Conservation (phyloP, 768 basidiomycete species). For the Serendipita vermifera region DNA sequence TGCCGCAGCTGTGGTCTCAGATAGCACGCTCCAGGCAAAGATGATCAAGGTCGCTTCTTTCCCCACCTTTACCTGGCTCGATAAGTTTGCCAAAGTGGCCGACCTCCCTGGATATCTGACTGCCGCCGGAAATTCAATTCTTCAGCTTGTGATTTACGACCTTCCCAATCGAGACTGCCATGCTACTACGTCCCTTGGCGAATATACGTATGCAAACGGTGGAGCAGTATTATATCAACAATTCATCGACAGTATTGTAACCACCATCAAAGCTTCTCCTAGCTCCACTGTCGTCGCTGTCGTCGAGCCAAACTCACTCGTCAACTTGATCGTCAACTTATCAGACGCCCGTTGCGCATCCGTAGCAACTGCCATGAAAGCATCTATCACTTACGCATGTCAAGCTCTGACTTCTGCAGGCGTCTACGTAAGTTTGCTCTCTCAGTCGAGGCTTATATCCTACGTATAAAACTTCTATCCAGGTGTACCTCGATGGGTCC, state of each 20-base stretch:
- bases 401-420: constrained; percentile 31
- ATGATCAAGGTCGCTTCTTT: constrained; percentile 40
- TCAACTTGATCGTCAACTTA: constrained; percentile 56
- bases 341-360: constrained; percentile 26
- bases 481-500: constrained; percentile 23
- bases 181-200: constrained; percentile 51
- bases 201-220: constrained; percentile 45
- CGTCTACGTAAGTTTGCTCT: constrained; percentile 44
- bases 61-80: constrained; percentile 52
- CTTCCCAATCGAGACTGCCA: constrained; percentile 56
- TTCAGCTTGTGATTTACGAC: constrained; percentile 35
- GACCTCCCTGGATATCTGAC: constrained; percentile 45
- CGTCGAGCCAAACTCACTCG: constrained; percentile 54
- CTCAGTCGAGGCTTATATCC: constrained; percentile 49
- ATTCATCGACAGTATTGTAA: constrained; percentile 52
- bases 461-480: background rate
- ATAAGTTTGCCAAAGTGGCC: constrained; percentile 41
- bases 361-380: constrained; percentile 21
- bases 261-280: constrained; percentile 44
- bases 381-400: constrained; percentile 24
- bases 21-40: constrained; percentile 37
- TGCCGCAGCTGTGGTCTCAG: constrained; percentile 37
- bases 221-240: constrained; percentile 41
- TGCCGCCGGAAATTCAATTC: constrained; percentile 35
- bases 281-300: constrained; percentile 51